Evolutionary conservation across 2,329 filamentous ascomycete species (phyloP), one percentile per base, ranked within the genome.

Genomic region (Pleochaeta shiraiana): DNA sequence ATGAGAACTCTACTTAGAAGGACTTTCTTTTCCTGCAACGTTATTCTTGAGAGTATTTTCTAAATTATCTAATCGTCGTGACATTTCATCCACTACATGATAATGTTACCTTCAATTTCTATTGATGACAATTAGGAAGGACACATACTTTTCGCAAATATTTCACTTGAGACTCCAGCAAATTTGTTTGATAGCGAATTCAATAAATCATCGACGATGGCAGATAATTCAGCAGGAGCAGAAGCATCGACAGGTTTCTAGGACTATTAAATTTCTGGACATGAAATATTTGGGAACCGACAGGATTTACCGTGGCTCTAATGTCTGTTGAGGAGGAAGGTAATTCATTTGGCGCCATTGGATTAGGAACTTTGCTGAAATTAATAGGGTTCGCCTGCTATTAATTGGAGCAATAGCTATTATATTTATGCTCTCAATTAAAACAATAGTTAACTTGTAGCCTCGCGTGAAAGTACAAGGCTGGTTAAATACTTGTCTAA

Each of bases 11-110:
- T 39, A 21, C 31, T 39, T 14, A 11, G 5, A 16, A 6, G 37
- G n/a, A 24, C 31, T 63, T 63, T 34, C 34, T 14, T 70, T 68
- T 31, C 65, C 67, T 24, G 65, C 65, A 31, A 68, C 64, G 63
- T 68, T 69, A 53, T 63, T 68, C 63, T 72, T 70, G 28, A 73
- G 62, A 37, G 68, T 67, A 59, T 69, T 66, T 62, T 74, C 91
- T 12, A 96, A 79, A 65, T 85, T 89, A 72, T 96, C 91, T 26
- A 96, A 77, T 30, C 91, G 83, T 66, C 86, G 81, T 16, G 88
- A 87, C 90, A 96, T 95, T 68, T 95, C 90, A 72, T 95, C 91
- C 87, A 96, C 90, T 95, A 66, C 30, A 55, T 24, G 11, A n/a
- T n/a, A 4, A n/a, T 57, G 6, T 9, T 50, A 5, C 28, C 30